Conservation (phyloP, 225 moss, liverwort and hornwort species). For the Takakia lepidozioides region DNA sequence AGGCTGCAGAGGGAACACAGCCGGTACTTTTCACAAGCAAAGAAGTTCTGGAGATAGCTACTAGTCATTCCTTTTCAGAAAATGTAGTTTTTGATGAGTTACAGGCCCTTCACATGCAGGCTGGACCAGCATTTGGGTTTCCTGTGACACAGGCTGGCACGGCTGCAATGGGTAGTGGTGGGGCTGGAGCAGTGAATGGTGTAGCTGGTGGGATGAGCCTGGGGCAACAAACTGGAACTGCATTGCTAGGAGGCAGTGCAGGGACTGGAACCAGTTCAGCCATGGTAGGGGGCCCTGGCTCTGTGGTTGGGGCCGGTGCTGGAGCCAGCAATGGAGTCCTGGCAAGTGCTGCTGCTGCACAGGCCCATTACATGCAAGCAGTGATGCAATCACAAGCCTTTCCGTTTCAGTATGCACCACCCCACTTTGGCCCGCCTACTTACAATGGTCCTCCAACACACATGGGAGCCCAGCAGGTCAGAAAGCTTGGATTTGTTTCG, state of each 20-base stretch:
- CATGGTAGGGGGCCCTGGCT: slow-evolving; percentile 17
- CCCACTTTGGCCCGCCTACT: slow-evolving; percentile 52
- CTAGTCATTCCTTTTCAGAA: too few relatives aligned
- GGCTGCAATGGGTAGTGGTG: slow-evolving; percentile 18
- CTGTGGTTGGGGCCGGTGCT: slow-evolving; percentile 19
- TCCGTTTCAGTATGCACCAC: slow-evolving; percentile 51
- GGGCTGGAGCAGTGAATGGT: slow-evolving; percentile 10
- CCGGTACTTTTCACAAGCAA: too few relatives aligned
- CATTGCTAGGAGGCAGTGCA: slow-evolving; percentile 9
- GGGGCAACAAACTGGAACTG: slow-evolving; percentile 18
- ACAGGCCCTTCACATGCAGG: slow-evolving; percentile 10
- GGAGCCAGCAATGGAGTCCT: slow-evolving; percentile 28
- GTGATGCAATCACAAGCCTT: slow-evolving; percentile 66
- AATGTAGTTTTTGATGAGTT: slow-evolving; percentile 3
- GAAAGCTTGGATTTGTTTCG: neutral
- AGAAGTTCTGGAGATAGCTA: too few relatives aligned
- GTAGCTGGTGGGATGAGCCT: slow-evolving; percentile 5
- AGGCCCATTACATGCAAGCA: slow-evolving; percentile 82
- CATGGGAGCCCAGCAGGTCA: slow-evolving; percentile 60
- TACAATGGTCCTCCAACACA: slow-evolving; percentile 46
- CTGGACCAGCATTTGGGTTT: slow-evolving; percentile 39
- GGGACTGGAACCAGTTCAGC: slow-evolving; percentile 22
- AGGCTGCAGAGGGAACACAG: too few relatives aligned
- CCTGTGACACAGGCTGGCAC: slow-evolving; percentile 30
- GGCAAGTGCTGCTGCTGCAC: slow-evolving; percentile 37